These are phyloP conservation scores for Aristolochia californica DNA, from an alignment of 164 flowering plant genomes.

Conservation along the genomic window DNA sequence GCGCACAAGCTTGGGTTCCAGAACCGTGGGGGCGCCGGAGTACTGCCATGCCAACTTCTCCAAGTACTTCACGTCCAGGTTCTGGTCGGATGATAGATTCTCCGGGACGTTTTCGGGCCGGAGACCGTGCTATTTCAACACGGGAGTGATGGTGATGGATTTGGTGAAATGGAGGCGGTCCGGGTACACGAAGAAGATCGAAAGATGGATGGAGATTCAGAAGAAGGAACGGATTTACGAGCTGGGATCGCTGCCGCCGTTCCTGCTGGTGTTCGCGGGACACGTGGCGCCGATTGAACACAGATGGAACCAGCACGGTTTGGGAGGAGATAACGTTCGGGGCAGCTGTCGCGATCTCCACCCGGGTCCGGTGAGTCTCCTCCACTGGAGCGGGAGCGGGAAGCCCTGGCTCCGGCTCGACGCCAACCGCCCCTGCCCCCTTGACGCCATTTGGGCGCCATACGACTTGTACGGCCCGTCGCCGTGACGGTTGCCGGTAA, in stretches of 20 bases:
- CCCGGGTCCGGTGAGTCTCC: constrained; percentile 79
- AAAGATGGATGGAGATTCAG: constrained; percentile 96
- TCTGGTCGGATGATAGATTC: constrained; percentile 19
- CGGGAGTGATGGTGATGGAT: constrained; percentile 98
- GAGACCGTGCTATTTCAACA: constrained; percentile 86
- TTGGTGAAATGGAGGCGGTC: constrained; percentile 64
- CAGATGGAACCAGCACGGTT: constrained; percentile 94
- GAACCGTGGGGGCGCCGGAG: constrained; percentile 29
- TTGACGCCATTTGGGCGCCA: constrained; percentile 79
- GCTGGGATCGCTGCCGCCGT: constrained; percentile 93
- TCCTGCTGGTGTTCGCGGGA: constrained; percentile 80
- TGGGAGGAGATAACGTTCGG: constrained; percentile 85
- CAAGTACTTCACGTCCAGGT: constrained; percentile 23
- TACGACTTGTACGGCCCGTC: constrained; percentile 63
- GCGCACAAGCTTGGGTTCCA: constrained; percentile 14
- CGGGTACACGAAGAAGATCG: constrained; percentile 76
- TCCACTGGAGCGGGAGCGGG: constrained; percentile 97
- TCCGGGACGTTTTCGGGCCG: constrained; percentile 17
- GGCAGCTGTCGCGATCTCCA: constrained; percentile 93
- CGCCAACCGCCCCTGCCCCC: constrained; percentile 61
- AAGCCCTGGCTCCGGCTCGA: constrained; percentile 94
- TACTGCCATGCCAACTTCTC: constrained; percentile 33
- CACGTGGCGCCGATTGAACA: constrained; percentile 91
- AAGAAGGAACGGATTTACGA: constrained; percentile 79
- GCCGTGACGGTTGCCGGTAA: constrained; percentile 29